A percentile compares a stretch with the other conserved stretches of the same genome.
Evolutionary conservation across 73 alveolate genomes (phyloP).

Genomic region (Uronychia binucleata): DNA sequence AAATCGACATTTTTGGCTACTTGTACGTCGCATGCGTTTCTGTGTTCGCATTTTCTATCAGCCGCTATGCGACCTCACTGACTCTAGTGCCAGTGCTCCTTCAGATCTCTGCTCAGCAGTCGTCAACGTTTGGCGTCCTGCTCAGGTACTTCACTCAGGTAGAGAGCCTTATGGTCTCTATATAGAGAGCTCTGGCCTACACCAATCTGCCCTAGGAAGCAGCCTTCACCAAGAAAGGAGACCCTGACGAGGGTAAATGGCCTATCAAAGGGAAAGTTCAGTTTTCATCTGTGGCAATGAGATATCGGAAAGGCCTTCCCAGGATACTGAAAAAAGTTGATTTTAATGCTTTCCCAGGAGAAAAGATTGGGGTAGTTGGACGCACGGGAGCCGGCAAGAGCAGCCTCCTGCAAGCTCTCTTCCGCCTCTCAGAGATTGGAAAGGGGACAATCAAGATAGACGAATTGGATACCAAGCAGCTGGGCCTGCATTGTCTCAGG

Average conservation of each 20-base stretch:
- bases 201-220: slow-evolving; percentile 47
- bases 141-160: neutral
- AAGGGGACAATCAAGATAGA: slow-evolving; percentile 46
- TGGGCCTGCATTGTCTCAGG: slow-evolving; percentile 68
- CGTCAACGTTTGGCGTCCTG: neutral
- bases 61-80: neutral
- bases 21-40: neutral
- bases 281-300: slow-evolving; percentile 51
- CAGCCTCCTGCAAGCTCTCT: slow-evolving; percentile 31
- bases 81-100: neutral
- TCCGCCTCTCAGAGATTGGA: slow-evolving; percentile 43
- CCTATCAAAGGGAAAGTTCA: slow-evolving; percentile 8
- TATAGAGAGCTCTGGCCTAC: slow-evolving; percentile 42
- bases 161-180: slow-evolving; percentile 37
- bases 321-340: slow-evolving; percentile 9
- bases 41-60: neutral
- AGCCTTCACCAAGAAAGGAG: slow-evolving; percentile 11
- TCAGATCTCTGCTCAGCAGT: neutral
- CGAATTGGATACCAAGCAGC: slow-evolving; percentile 24
- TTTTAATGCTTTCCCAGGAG: slow-evolving; percentile 32
- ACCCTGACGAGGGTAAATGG: neutral
- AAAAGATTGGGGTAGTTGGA: slow-evolving; percentile 62
- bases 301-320: slow-evolving; percentile 80
- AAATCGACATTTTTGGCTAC: slow-evolving; percentile 5
- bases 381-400: slow-evolving; percentile 72